Base-by-base conservation (phyloP, 345 rosid species). In the Eucalyptus shirleyi region DNA sequence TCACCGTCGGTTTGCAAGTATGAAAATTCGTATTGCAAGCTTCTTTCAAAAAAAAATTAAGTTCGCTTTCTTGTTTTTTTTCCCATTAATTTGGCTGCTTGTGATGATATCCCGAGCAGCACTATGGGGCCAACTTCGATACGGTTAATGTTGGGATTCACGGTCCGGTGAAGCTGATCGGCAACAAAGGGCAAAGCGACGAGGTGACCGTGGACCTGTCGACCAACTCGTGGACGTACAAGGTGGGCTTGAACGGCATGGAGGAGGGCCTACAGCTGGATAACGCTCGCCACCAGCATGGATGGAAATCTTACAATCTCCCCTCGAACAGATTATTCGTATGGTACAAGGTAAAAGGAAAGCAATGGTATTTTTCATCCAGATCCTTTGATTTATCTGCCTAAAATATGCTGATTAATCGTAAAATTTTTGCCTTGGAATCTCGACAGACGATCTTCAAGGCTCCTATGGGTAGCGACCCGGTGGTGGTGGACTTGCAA, bases 321-420 rank as follows among this genome's bases (percentile, higher is more conserved):
- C 95, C 95, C n/a, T 67, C 91, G 7, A 87, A 90, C 87, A 87
- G 91, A 49, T 91, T 87, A 47, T 91, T 95, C 85, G 88, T 94
- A 37, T 96, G 96, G 98, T 96, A 96, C 90, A 96, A 93, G 97
- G 97, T 96, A 55, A 87, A 82, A 87, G 11, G 7, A 42, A 11
- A 5, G 24, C 17, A 15, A 40, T 12, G 28, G 49, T 21, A 7
- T 37, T 24, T 16, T 85, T 12, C 12, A 60, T 86, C 42, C 28
- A 16, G 82, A 69, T 24, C 56, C 17, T 32, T 11, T 49, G 21
- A 88, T 26, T 83, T 40, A 21, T 40, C 30, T 59, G 50, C 81
- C 16, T 24, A 23, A 24, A 13, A 18, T n/a, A 28, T 56, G 28
- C 49, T 85, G 47, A 82, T 65, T 14, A 18, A 40, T 24, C 4